Evolutionary conservation across 2,329 filamentous ascomycete species (phyloP), one percentile per base, ranked within the genome.

Genomic region (Sarocladium oryzae): DNA sequence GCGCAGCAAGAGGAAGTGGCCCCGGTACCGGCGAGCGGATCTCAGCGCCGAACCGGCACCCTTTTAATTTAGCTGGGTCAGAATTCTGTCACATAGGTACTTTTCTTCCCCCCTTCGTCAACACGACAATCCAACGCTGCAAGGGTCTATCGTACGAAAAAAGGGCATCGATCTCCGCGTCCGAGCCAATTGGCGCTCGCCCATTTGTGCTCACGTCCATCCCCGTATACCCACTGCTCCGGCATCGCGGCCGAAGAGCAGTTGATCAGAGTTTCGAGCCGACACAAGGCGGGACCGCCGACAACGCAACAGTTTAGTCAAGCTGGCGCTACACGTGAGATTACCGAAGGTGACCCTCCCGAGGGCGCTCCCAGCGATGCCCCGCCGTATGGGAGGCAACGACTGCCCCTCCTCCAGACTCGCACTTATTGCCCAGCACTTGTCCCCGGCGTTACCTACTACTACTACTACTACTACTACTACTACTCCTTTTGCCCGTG

Each of bases 371-470:
- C 43, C 26, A n/a, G 43, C 9, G 24, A 48, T 49, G 46, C 46
- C 46, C 46, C 46, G 46, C 46, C n/a, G n/a, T n/a, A 49, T 36
- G 46, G 21, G 11, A 26, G 5, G n/a, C 37, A 18, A 49, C 37
- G 37, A 37, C 32, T 20, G 20, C 46, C 46, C 46, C 30, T 50
- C 37, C 36, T 41, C 52, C 32, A 51, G 62, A 55, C 57, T 64
- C 53, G 62, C 60, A 51, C 62, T 62, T 13, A 54, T 63, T 36
- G 60, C 61, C 41, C 57, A 56, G 54, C 59, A 61, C 51, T 53
- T 63, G 46, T 52, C 53, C 38, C 13, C 54, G 49, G 55, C 57
- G 50, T 56, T 26, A 48, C 33, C 43, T 16, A 9, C 33, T 20
- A 20, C 43, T n/a, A 45, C 37, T 40, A 20, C 37, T 40, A n/a